Evolutionary conservation across 345 rosid species (phyloP).

Genomic region (Sonneratia caseolaris): DNA sequence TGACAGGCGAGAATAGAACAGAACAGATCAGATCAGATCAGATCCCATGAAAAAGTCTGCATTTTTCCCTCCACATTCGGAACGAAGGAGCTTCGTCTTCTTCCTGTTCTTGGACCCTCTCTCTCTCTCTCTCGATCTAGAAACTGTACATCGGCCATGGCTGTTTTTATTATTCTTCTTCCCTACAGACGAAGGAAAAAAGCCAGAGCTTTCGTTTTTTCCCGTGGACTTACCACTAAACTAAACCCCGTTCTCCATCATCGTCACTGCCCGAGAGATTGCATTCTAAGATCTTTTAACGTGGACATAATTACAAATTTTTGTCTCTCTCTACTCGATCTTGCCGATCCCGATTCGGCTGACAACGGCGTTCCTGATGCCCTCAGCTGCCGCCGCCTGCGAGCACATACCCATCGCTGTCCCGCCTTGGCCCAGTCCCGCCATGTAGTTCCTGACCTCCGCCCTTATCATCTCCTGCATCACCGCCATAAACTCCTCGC

Average conservation of each 20-base stretch:
- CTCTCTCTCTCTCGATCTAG: not conserved
- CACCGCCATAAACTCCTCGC: slow-evolving; percentile 61
- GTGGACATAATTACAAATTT: not conserved
- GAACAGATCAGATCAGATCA: not conserved
- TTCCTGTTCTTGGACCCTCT: not conserved
- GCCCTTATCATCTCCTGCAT: slow-evolving; percentile 87
- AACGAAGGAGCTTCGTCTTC: not conserved
- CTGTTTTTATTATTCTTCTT: not conserved
- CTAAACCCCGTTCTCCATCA: not conserved
- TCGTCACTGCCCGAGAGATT: not conserved
- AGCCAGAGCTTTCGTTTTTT: not conserved
- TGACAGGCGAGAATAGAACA: not conserved
- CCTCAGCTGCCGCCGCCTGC: slow-evolving; percentile 40
- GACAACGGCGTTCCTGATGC: slow-evolving; percentile 49
- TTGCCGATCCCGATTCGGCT: slow-evolving; percentile 48
- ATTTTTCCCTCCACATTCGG: not conserved
- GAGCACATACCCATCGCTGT: slow-evolving; percentile 38
- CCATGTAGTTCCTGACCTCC: slow-evolving; percentile 84
- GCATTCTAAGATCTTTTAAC: not conserved
- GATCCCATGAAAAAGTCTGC: not conserved
- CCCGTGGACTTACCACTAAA: not conserved
- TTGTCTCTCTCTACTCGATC: slow-evolving; percentile 30
- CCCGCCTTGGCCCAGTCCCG: slow-evolving; percentile 37
- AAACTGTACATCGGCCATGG: slow-evolving; percentile 4
- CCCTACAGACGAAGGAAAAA: not conserved